These are phyloP conservation scores for Neofusicoccum ribis DNA, from an alignment of 2,329 filamentous ascomycete genomes.

Conservation along the genomic window DNA sequence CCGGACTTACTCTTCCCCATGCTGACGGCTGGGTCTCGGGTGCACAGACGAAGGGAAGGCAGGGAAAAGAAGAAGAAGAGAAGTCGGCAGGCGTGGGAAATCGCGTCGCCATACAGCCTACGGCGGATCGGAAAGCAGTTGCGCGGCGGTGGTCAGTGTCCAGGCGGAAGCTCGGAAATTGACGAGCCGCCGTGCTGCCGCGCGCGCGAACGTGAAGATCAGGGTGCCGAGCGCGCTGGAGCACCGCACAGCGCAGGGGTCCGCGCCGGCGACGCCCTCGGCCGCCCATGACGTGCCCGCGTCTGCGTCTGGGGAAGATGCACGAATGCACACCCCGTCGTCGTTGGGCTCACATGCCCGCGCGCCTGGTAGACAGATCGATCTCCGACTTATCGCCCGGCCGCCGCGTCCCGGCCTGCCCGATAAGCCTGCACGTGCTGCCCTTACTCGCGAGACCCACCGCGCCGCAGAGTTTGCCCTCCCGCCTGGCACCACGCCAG, in stretches of 20 bases:
- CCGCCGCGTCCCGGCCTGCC: not conserved
- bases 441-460: conserved; percentile 7
- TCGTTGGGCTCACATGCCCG: not conserved
- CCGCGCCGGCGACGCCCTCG: not conserved
- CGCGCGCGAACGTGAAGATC: not conserved
- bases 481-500: not conserved
- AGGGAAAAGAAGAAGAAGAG: conserved; percentile 17
- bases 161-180: conserved; percentile 15
- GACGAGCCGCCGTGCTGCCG: not conserved
- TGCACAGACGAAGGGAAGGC: conserved; percentile 17
- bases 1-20: conserved; percentile 22
- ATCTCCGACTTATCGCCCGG: not conserved
- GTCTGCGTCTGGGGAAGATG: conserved; percentile 1
- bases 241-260: conserved; percentile 13
- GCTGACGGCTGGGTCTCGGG: not conserved
- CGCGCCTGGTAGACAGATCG: too few relatives aligned
- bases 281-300: not conserved
- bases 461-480: not conserved
- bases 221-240: not conserved
- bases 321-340: not conserved
- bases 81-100: not conserved
- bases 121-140: conserved; percentile 8
- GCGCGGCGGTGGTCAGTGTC: conserved; percentile 6
- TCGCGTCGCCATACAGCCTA: conserved; percentile 1
- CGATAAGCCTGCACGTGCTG: conserved; percentile 6